phyloP scores from a whole-genome alignment of 2,329 filamentous ascomycete genomes.

The Exophiala dermatitidis region DNA sequence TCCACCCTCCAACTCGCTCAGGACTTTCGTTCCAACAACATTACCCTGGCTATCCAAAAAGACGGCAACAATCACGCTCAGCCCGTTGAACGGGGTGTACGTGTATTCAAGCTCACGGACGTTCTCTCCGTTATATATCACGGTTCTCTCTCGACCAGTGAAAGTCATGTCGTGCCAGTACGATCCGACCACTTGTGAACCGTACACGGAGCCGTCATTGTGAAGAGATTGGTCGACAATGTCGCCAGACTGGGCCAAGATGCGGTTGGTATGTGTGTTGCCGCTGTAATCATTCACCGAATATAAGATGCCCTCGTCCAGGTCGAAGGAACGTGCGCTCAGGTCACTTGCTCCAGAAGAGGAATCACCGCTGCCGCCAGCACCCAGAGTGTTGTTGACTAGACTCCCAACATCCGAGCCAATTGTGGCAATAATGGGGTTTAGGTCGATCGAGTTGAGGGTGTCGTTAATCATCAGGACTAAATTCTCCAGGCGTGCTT shows the following conservation, averaged over 20 bases:
- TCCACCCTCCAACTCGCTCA: conserved; percentile 48
- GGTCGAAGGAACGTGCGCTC: conserved; percentile 29
- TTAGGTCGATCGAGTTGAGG: conserved; percentile 53
- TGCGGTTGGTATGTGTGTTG: conserved; percentile 50
- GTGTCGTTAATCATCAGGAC: conserved; percentile 54
- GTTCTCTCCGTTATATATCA: conserved; percentile 39
- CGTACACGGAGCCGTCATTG: conserved; percentile 46
- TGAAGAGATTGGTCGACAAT: conserved; percentile 50
- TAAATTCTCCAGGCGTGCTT: conserved; percentile 54
- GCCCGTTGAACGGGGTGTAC: conserved; percentile 46
- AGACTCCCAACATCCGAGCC: conserved; percentile 45
- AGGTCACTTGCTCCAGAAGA: conserved; percentile 2
- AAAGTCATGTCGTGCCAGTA: conserved; percentile 50
- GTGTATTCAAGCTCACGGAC: conserved; percentile 49
- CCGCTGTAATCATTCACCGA: conserved; percentile 55
- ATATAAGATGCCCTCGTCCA: conserved; percentile 54
- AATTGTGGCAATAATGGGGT: conserved; percentile 52
- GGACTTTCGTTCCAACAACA: conserved; percentile 46
- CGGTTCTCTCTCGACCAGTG: conserved; percentile 47
- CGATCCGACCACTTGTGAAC: conserved; percentile 41
- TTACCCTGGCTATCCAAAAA: conserved; percentile 43
- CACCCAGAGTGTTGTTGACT: conserved; percentile 38
- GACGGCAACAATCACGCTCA: conserved; percentile 43
- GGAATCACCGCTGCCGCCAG: conserved; percentile 26
- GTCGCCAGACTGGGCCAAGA: conserved; percentile 50